Evolutionary conservation across 2,329 filamentous ascomycete genomes (phyloP), one percentile per base, ranked within the genome.

Genomic region (Plectosphaerella cucumerina): DNA sequence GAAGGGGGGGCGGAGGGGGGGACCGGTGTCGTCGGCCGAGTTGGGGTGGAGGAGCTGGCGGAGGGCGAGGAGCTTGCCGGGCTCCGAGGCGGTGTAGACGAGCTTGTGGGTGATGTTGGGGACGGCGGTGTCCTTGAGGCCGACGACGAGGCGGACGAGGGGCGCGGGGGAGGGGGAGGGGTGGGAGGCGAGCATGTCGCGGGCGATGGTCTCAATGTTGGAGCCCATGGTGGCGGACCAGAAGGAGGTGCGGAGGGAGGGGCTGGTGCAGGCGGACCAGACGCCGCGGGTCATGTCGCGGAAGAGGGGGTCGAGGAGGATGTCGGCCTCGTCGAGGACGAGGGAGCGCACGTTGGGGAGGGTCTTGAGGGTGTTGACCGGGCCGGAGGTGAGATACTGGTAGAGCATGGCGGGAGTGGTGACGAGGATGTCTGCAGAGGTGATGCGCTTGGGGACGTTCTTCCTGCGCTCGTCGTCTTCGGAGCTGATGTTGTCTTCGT

Each of bases 221-320:
- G 93, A 96, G 4, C 89, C 90, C 86, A 99, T 97, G 0, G 94
- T 99, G 14, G 94, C 94, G 14, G 94, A 97, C 91, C 93, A 99
- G 53, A 96, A 85, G 10, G 88, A 90, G 4, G 90, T 77, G 21
- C 85, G 81, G 9, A 97, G 74, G n/a, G 77, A 70, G 3, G 82
- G 75, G 58, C 86, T 85, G 3, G 76, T 84, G 66, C 93, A 93
- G 3, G 88, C 82, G 41, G 82, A 81, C 91, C 92, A 97, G 55
- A 97, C 85, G 4, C 81, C 80, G 35, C 95, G 75, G 0, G 91
- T 97, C 67, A 97, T 91, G 20, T 94, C 87, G 51, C 89, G 82
- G 74, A 99, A 99, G 5, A 97, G 76, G 15, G 89, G 86, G 61
- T 97, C 92, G 11, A 99, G 81, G 6, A 99, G 85, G 14, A 97